Evolutionary conservation across 2,329 filamentous ascomycete species (phyloP), one percentile per base, ranked within the genome.

Genomic region (Cladophialophora exuberans): DNA sequence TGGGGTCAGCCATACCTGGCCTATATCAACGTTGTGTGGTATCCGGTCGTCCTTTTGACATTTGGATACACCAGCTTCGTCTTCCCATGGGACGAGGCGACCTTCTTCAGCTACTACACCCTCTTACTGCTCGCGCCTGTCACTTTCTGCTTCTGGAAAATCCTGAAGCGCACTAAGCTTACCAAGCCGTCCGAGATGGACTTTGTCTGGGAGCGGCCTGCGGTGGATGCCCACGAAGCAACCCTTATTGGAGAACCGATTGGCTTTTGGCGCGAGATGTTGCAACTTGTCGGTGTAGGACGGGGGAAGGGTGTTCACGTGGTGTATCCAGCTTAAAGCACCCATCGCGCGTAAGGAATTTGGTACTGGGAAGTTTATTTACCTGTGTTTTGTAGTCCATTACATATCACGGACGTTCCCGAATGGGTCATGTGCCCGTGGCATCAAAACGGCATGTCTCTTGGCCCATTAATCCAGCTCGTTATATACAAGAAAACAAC

Each of bases 51-150:
- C 38, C 88, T 89, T 17, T 76, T 79, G 7, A 69, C 67, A 45
- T 65, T 68, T 56, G 70, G 69, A 1, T 71, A 85, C 1, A 74
- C 90, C 17, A 80, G 83, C 61, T 80, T 87, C 6, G 77, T 82
- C 17, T 78, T 77, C 11, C 20, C 20, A 10, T 42, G 39, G 25
- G 80, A 83, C 60, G 86, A 88, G 66, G 84, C 80, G 68, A 75
- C 83, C 38, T 85, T 86, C 0, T 91, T 88, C 68, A 70, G 90
- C 48, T 80, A 81, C 72, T 84, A 83, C 69, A 79, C 78, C 23
- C 83, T 84, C 79, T 72, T 80, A 56, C 69, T 83, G 11, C 69
- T 85, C 20, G 77, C 78, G 0, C 76, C 79, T 6, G 65, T 82
- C 30, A 70, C 83, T 23, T 87, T 80, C 66, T 48, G 79, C 17